Evolutionary conservation across 495 filamentous ascomycete species (phyloP).

Genomic region (Lepidopterella palustris): DNA sequence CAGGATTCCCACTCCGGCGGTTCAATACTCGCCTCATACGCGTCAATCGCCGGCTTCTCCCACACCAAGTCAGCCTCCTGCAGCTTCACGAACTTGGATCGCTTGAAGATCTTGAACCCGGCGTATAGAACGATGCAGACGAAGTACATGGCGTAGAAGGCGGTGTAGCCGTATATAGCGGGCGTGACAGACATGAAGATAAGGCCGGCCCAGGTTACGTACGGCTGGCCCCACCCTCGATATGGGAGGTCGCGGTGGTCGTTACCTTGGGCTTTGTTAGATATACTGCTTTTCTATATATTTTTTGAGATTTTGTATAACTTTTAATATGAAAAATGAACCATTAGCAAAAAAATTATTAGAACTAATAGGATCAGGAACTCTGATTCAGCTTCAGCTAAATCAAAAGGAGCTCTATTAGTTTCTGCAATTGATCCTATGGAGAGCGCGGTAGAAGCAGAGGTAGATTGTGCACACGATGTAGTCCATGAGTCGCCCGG

Average conservation of each 20-base stretch:
- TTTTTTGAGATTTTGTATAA: too few species aligned
- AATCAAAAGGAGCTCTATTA: too few species aligned
- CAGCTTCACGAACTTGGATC: constrained; percentile 19
- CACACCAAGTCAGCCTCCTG: constrained; percentile 25
- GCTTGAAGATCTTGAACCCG: constrained; percentile 19
- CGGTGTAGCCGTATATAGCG: constrained; percentile 18
- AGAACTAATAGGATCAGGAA: too few species aligned
- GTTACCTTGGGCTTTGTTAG: constrained; percentile 15
- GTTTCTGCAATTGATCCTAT: too few species aligned
- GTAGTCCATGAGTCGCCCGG: constrained; percentile 24
- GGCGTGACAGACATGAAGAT: constrained; percentile 11
- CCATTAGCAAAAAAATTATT: too few species aligned
- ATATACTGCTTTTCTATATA: too few species aligned
- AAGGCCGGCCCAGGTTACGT: constrained; percentile 9
- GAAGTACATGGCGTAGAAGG: constrained; percentile 25
- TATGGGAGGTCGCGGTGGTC: constrained; percentile 14
- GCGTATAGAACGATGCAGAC: constrained; percentile 15
- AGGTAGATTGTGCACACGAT: constrained; percentile 26
- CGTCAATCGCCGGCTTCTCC: constrained; percentile 32
- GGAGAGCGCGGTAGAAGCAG: constrained; percentile 27
- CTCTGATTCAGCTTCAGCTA: too few species aligned
- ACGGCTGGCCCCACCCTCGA: constrained; percentile 20
- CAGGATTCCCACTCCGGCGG: too few species aligned
- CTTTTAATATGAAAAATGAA: too few species aligned
- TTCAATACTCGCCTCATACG: constrained; percentile 25